phyloP scores from a whole-genome alignment of 2,329 filamentous ascomycete genomes.

The Monilinia aucupariae region DNA sequence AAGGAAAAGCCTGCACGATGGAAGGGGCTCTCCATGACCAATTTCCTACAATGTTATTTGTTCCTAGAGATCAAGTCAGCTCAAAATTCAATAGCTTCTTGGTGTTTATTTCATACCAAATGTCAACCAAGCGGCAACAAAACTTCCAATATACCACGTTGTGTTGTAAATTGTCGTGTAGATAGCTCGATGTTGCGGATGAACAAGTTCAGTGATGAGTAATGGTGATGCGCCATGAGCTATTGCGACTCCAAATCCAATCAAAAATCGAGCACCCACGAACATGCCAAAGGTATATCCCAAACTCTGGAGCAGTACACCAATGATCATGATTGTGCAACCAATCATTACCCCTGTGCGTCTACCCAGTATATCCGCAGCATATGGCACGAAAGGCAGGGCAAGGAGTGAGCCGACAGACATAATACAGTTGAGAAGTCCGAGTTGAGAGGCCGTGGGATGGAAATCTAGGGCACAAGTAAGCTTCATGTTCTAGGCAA shows the following conservation, averaged over 20 bases:
- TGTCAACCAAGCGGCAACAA: slow-evolving; percentile 44
- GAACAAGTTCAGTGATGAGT: slow-evolving; percentile 43
- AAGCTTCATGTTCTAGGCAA: slow-evolving; percentile 41
- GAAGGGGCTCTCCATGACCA: slow-evolving; percentile 37
- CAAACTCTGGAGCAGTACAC: slow-evolving; percentile 40
- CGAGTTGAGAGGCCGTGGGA: slow-evolving; percentile 36
- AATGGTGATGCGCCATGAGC: slow-evolving; percentile 32
- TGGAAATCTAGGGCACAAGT: slow-evolving; percentile 36
- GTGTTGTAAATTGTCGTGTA: slow-evolving; percentile 45
- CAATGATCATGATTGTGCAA: slow-evolving; percentile 42
- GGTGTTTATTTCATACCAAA: slow-evolving; percentile 31
- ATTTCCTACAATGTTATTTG: slow-evolving; percentile 35
- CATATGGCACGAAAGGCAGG: slow-evolving; percentile 44
- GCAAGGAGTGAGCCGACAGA: slow-evolving; percentile 45
- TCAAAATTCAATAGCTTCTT: neutral
- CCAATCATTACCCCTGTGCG: slow-evolving; percentile 44
- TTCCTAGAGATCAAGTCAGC: slow-evolving; percentile 28
- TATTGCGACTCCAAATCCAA: slow-evolving; percentile 37
- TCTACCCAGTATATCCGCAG: slow-evolving; percentile 44
- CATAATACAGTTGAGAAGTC: slow-evolving; percentile 45
- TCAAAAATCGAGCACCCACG: slow-evolving; percentile 39
- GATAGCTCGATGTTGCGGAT: slow-evolving; percentile 45
- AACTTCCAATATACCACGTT: slow-evolving; percentile 42
- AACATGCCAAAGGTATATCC: slow-evolving; percentile 41
- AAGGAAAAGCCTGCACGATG: slow-evolving; percentile 33